A percentile compares a stretch with the other conserved stretches of the same genome.
Evolutionary conservation across 148 eudicot genomes (phyloP).

Genomic region (Oxyria digyna): DNA sequence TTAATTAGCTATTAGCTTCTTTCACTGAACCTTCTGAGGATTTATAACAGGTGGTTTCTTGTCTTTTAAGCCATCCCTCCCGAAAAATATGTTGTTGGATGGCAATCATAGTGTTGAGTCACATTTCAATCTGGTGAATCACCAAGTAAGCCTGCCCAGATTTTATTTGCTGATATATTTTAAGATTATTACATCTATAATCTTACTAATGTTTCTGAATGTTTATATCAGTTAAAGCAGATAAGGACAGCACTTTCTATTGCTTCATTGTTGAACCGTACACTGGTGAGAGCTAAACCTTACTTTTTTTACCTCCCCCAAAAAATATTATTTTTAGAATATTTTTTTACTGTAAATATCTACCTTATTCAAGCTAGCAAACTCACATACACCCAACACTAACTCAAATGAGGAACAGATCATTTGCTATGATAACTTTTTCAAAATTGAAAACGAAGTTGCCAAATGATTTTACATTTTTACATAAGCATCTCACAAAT

Average conservation of each 20-base stretch:
- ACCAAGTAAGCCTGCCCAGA: slow-evolving; percentile 47
- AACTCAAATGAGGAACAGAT: not conserved
- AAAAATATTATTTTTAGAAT: not conserved
- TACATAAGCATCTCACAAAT: not conserved
- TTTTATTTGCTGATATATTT: slow-evolving; percentile 5
- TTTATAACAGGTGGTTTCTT: slow-evolving; percentile 76
- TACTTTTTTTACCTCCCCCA: not conserved
- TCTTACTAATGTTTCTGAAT: slow-evolving; percentile 12
- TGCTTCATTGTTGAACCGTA: slow-evolving; percentile 69
- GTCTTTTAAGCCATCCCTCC: slow-evolving; percentile 75
- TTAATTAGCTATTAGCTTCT: not conserved
- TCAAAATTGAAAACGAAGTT: not conserved
- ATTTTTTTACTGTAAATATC: not conserved
- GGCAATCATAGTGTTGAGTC: slow-evolving; percentile 69
- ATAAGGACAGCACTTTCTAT: slow-evolving; percentile 92
- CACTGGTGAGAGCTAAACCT: slow-evolving; percentile 55
- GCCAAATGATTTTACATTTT: not conserved
- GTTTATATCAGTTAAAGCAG: slow-evolving; percentile 63
- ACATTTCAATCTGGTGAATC: slow-evolving; percentile 72
- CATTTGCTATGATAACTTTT: not conserved
- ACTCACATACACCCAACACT: not conserved
- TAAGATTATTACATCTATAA: not conserved
- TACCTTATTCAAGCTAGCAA: not conserved
- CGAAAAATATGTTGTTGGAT: slow-evolving; percentile 68
- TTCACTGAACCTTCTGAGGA: not conserved